phyloP scores from a whole-genome alignment of 2,329 filamentous ascomycete genomes.

The Alternaria gansuensis region DNA sequence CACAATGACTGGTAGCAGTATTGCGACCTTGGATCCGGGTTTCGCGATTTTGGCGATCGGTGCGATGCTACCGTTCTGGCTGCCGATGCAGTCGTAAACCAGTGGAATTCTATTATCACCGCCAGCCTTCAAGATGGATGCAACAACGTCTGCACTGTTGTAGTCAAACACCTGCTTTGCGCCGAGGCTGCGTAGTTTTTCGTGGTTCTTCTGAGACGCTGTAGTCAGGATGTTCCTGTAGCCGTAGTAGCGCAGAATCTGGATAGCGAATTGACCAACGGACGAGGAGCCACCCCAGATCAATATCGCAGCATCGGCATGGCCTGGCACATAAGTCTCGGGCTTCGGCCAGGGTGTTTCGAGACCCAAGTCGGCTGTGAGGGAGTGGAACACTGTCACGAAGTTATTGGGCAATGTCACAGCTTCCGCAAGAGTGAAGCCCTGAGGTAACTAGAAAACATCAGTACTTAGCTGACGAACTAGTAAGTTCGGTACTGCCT shows the following conservation, averaged over 20 bases:
- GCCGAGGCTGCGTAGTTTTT: constrained; percentile 51
- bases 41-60: constrained; percentile 60
- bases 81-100: constrained; percentile 49
- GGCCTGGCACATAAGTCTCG: constrained; percentile 47
- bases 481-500: neutral
- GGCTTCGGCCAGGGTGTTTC: constrained; percentile 67
- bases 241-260: constrained; percentile 55
- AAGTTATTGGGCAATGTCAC: constrained; percentile 65
- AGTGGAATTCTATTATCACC: constrained; percentile 34
- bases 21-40: constrained; percentile 62
- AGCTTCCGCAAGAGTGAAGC: constrained; percentile 57
- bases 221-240: constrained; percentile 53
- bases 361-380: constrained; percentile 62
- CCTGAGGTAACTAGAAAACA: constrained; percentile 51
- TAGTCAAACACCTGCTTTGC: constrained; percentile 56
- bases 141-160: constrained; percentile 42
- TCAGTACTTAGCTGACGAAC: constrained; percentile 12
- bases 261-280: constrained; percentile 56
- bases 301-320: constrained; percentile 49
- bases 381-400: constrained; percentile 67
- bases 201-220: constrained; percentile 53
- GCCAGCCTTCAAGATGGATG: constrained; percentile 37
- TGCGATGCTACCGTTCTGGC: constrained; percentile 38
- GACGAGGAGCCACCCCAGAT: constrained; percentile 58
- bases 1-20: constrained; percentile 69